phyloP scores from a whole-genome alignment of 768 basidiomycete genomes.

The Ephemerocybe angulata region DNA sequence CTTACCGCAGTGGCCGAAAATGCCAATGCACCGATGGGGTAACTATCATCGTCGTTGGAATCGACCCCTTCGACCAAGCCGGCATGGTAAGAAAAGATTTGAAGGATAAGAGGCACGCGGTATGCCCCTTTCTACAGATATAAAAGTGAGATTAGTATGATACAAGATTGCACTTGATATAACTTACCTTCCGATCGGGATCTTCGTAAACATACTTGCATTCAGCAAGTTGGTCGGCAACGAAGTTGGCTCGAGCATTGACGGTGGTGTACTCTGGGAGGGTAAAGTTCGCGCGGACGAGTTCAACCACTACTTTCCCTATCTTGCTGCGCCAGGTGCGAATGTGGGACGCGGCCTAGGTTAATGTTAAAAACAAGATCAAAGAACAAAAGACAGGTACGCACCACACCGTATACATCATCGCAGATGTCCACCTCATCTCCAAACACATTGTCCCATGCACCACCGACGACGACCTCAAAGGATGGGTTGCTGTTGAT shows the following conservation, averaged over 20 bases:
- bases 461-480: neutral
- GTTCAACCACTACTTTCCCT: neutral
- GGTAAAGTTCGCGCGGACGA: neutral
- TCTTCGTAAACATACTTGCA: neutral
- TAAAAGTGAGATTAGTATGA: neutral
- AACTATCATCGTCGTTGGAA: neutral
- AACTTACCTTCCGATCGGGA: neutral
- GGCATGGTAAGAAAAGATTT: conserved; percentile 1
- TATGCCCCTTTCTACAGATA: neutral
- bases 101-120: neutral
- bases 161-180: no score
- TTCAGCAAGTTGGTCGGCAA: neutral
- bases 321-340: conserved; percentile 1
- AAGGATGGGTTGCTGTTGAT: neutral
- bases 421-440: neutral
- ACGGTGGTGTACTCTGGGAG: neutral
- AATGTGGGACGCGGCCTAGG: neutral
- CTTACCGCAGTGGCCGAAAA: conserved; percentile 4
- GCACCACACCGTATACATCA: neutral
- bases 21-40: neutral
- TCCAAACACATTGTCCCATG: neutral
- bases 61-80: neutral
- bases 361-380: neutral
- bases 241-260: neutral
- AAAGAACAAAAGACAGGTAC: neutral